These are phyloP conservation scores for Anisogramma anomala DNA, from an alignment of 2,329 filamentous ascomycete genomes.

Conservation along the genomic window DNA sequence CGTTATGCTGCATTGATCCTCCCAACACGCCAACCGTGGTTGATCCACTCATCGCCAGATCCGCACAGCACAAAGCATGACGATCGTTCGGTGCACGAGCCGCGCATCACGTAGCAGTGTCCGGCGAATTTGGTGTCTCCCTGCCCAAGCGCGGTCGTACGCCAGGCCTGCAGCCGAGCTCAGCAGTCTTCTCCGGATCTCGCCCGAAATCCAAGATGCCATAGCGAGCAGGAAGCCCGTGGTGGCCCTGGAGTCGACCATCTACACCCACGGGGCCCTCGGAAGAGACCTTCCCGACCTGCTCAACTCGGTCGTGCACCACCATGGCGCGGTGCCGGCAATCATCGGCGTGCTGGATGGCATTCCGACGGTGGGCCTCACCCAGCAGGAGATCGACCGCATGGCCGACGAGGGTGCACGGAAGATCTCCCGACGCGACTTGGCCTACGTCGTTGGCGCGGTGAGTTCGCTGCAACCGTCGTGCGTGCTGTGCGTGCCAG, in stretches of 20 bases:
- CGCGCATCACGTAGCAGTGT: neutral
- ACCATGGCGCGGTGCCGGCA: constrained; percentile 73
- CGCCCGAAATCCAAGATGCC: constrained; percentile 73
- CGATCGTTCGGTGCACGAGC: neutral
- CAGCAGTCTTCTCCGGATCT: constrained; percentile 50
- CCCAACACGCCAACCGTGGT: no score
- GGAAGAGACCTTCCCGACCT: constrained; percentile 48
- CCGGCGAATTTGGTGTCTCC: neutral
- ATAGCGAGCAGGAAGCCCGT: constrained; percentile 65
- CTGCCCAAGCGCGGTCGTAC: neutral
- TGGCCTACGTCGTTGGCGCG: constrained; percentile 69
- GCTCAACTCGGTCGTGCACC: constrained; percentile 70
- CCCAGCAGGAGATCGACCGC: constrained; percentile 56
- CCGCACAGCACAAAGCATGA: no score
- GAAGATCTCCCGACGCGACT: constrained; percentile 80
- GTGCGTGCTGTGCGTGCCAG: neutral
- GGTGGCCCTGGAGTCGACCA: constrained; percentile 88
- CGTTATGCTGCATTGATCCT: no score
- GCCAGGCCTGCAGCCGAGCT: constrained; percentile 18
- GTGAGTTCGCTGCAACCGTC: constrained; percentile 32
- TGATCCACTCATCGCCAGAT: no score
- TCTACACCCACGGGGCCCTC: constrained; percentile 88
- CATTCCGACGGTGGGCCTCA: constrained; percentile 68
- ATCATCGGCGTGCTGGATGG: constrained; percentile 84
- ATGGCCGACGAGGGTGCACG: constrained; percentile 62